Evolutionary conservation across 345 rosid genomes (phyloP).

Genomic region (Cardiospermum halicacabum): DNA sequence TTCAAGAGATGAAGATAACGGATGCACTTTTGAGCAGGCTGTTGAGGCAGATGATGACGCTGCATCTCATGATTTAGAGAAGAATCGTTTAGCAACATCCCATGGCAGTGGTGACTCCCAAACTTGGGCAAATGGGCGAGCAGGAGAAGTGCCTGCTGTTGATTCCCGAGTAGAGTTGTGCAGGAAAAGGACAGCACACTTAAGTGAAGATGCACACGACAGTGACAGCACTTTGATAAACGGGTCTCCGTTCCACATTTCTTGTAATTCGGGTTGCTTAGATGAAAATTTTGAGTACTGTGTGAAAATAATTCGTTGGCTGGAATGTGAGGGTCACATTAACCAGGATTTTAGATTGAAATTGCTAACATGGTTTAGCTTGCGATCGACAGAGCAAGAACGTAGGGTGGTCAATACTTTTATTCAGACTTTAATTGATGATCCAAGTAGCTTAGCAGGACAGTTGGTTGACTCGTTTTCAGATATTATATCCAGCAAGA

Average conservation of each 20-base stretch:
- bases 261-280: constrained; percentile 46
- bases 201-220: constrained; percentile 70
- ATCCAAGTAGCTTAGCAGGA: constrained; percentile 84
- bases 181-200: constrained; percentile 50
- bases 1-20: constrained; percentile 82
- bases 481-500: constrained; percentile 68
- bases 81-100: constrained; percentile 54
- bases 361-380: constrained; percentile 92
- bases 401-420: constrained; percentile 87
- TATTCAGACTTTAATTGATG: constrained; percentile 78
- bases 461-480: constrained; percentile 85
- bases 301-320: constrained; percentile 73
- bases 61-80: constrained; percentile 56
- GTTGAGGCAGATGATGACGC: constrained; percentile 71
- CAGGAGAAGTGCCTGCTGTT: constrained; percentile 50
- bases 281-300: constrained; percentile 83
- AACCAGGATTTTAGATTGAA: constrained; percentile 74
- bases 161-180: constrained; percentile 56
- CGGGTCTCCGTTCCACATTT: constrained; percentile 49
- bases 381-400: constrained; percentile 76
- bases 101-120: constrained; percentile 58
- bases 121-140: constrained; percentile 40
- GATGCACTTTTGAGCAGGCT: constrained; percentile 52
- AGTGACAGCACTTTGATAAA: constrained; percentile 76
- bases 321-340: constrained; percentile 80